Base-by-base conservation (phyloP, 306 rosid genomes). In the Inga leiocalycina region DNA sequence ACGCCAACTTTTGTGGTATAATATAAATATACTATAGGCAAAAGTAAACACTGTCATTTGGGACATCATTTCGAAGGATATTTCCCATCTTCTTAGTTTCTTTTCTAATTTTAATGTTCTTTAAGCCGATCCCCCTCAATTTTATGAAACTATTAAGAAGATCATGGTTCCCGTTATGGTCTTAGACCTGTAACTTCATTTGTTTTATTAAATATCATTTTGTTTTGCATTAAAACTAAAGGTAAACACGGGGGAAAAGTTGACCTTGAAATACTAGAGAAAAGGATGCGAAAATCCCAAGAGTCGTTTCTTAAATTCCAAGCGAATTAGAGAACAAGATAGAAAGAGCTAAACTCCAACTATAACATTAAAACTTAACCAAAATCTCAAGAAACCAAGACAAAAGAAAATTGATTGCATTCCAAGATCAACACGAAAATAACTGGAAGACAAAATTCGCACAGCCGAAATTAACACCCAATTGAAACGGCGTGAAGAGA, bases 251-350 rank as follows among this genome's bases (percentile, higher is more conserved):
- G 49, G 16, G 51, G 3, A 70, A 3, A 41, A 22, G 10, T 3
- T 11, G 48, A 69, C 72, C 57, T 49, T 32, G 34, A 78, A 22
- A 71, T 16, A 71, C 6, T 20, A 27, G 13, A 19, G 44, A 30
- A 54, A 35, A 32, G 35, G 13, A 1, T 34, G 48, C 35, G 41
- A 20, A 37, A 39, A 44, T 1, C 64, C 19, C 67, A 35, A 52
- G 68, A 73, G 30, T 64, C 39, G 74, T 27, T 56, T 83, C 59
- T 51, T 5, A 72, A 81, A 19, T 78, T 78, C 76, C 22, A 77
- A 68, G 68, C 57, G 41, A 64, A 76, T 59, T 71, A 59, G 15
- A 76, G 44, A 76, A 64, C 69, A 54, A 54, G 59, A 83, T 57
- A 37, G 45, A 30, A 16, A 52, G 51, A 82, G 56, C 76, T 39